These are phyloP conservation scores for Lathyrus tuberosus DNA, from an alignment of 306 rosid genomes.

Conservation along the genomic window DNA sequence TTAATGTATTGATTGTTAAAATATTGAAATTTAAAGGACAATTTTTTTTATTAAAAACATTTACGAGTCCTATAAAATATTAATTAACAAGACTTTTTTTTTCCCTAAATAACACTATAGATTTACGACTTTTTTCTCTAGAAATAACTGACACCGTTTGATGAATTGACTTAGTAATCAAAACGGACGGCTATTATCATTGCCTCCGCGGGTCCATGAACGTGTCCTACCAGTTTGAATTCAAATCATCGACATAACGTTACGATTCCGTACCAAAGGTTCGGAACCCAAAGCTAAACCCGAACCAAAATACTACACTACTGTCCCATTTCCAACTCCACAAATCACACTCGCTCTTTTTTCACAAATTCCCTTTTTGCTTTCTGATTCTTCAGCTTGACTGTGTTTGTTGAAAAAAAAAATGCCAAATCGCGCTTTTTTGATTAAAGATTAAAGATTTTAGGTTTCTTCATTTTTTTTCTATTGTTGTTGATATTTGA, in stretches of 20 bases:
- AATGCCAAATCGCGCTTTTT: slow-evolving; percentile 5
- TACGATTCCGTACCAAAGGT: slow-evolving; percentile 40
- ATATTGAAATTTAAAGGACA: no score
- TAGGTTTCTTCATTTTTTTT: not conserved
- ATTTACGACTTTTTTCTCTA: no score
- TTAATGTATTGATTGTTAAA: no score
- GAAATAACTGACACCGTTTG: not conserved
- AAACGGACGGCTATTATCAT: not conserved
- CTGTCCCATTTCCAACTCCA: slow-evolving; percentile 19
- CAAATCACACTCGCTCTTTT: slow-evolving; percentile 3
- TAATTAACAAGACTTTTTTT: no score
- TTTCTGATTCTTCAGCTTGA: slow-evolving; percentile 15
- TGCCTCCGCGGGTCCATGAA: slow-evolving; percentile 12
- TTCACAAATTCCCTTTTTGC: slow-evolving; percentile 30
- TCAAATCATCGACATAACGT: slow-evolving; percentile 41
- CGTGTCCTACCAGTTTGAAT: slow-evolving; percentile 46
- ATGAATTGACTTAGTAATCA: not conserved
- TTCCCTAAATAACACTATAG: no score
- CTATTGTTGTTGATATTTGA: not conserved
- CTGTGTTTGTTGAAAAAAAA: slow-evolving; percentile 16
- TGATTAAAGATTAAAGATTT: slow-evolving; percentile 2
- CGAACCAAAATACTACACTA: slow-evolving; percentile 17
- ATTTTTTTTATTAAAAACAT: no score
- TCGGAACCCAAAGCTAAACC: slow-evolving; percentile 38
- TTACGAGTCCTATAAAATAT: no score